Percentiles rank a stretch among this genome's conserved stretches.
Evolutionary conservation across 2,329 filamentous ascomycete species (phyloP).

Genomic region (Colletotrichum filicis): DNA sequence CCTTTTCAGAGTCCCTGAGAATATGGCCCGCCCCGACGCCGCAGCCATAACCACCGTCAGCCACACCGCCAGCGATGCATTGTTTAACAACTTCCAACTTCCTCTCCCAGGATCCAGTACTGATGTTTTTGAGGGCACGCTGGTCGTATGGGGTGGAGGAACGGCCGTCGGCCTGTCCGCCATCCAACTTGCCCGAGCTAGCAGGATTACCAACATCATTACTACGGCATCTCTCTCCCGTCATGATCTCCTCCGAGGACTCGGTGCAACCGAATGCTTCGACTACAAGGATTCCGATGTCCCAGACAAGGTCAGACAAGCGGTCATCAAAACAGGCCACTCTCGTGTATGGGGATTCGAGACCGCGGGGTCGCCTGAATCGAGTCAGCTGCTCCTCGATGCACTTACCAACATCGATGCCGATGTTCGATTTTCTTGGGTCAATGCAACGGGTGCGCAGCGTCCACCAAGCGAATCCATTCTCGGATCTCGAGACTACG

Average conservation of each 20-base stretch:
- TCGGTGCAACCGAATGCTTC: not conserved
- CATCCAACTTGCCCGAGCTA: not conserved
- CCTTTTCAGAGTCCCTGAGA: not conserved
- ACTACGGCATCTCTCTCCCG: not conserved
- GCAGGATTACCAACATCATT: not conserved
- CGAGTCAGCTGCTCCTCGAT: not conserved
- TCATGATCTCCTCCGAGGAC: not conserved
- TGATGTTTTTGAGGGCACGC: not conserved
- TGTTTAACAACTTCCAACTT: slow-evolving; percentile 8
- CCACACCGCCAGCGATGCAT: slow-evolving; percentile 3
- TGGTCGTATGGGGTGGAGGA: not conserved
- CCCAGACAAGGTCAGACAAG: not conserved
- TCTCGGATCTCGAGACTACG: not conserved
- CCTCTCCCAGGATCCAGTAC: not conserved
- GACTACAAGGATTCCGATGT: not conserved
- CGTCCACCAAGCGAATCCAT: not conserved
- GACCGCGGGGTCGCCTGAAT: not conserved
- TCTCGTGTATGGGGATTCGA: not conserved
- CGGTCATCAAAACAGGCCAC: not conserved
- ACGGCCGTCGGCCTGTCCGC: not conserved
- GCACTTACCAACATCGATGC: not conserved
- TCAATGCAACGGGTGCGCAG: not conserved
- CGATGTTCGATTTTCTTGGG: not conserved
- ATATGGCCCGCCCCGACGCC: not conserved
- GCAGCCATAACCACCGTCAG: not conserved